phyloP scores from a whole-genome alignment of 2,329 filamentous ascomycete genomes.

The Penicillium rolfsii region DNA sequence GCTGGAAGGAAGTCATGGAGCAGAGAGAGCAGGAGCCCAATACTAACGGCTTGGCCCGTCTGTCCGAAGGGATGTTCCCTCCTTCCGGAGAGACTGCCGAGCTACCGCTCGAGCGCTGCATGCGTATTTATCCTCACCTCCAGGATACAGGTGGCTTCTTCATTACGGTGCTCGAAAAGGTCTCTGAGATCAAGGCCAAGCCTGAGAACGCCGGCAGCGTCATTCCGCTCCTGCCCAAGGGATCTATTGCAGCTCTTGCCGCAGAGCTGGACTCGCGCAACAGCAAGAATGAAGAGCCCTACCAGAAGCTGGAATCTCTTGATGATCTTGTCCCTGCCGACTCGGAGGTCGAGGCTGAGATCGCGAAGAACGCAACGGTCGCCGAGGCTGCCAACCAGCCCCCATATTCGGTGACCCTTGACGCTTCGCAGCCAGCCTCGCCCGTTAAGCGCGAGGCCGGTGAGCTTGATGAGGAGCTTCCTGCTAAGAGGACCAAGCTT shows the following conservation, averaged over 20 bases:
- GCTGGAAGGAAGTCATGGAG: constrained; percentile 78
- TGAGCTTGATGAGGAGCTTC: constrained; percentile 41
- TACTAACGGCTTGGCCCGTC: constrained; percentile 65
- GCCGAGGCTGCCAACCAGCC: constrained; percentile 40
- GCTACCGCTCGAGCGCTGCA: constrained; percentile 84
- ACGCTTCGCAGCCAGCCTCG: constrained; percentile 25
- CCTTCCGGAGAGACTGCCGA: constrained; percentile 58
- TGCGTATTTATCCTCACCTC: constrained; percentile 91
- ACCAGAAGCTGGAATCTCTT: constrained; percentile 45
- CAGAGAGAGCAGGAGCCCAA: constrained; percentile 61
- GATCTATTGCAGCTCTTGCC: constrained; percentile 42
- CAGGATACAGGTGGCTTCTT: constrained; percentile 98
- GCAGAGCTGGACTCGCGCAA: constrained; percentile 42
- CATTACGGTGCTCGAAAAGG: constrained; percentile 92
- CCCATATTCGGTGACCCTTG: constrained; percentile 39
- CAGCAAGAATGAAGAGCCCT: constrained; percentile 32
- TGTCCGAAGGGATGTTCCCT: constrained; percentile 85
- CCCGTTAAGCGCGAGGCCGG: constrained; percentile 41
- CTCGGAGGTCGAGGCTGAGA: constrained; percentile 32
- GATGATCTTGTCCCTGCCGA: constrained; percentile 45
- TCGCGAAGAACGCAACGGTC: constrained; percentile 41
- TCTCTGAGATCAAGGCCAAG: constrained; percentile 77
- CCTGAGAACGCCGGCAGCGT: constrained; percentile 60
- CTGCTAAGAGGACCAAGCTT: constrained; percentile 51
- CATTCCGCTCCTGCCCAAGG: constrained; percentile 36